Base-by-base conservation (phyloP, 768 basidiomycete genomes). In the Phaeotremella fagi region DNA sequence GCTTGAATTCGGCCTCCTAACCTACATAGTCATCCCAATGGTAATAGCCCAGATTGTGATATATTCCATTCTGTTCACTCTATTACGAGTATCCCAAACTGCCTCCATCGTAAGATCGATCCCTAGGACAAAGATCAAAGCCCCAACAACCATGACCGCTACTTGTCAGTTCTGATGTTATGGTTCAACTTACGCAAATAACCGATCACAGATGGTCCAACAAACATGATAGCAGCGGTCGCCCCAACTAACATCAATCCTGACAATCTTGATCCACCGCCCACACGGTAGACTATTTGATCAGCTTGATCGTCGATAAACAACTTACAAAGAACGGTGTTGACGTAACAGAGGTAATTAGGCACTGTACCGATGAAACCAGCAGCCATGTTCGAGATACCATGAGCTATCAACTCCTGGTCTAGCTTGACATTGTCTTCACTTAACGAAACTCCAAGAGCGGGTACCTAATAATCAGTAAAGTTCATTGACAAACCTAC, bases 61-160 rank as follows among this genome's bases (percentile, higher is more conserved):
- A 50, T 76, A 77, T 42, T 77, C 81, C 56, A 72, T 87, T 80
- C 80, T 78, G 79, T 83, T 90, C 20, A 89, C 89, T 15, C 91
- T 83, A 75, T 88, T 82, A 42, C 89, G 78, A 9, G 92, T 92
- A 75, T 99, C 94, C 92, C 92, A 98, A 7, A 97, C 71, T 0
- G 95, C 92, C 74, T 97, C 94, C 66, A 92, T 94, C 35, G 90
- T 83, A 33, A 99, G 82, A 61, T 98, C 94, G 46, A 97, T 82
- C 0, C 92, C 95, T 28, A 98, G 80, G 7, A 95, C 90, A 61
- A 90, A 92, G 57, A 98, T 97, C 50, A 99, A 78, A 1, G 90
- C 85, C 0, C 85, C 85, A 14, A 97, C 90, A 3, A 94, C 85
- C 82, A 89, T 85, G 26, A 97, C 85, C 52, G 90, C 90, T 92